Evolutionary conservation across 441 rosid species (phyloP).

Genomic region (Populus hybrid): DNA sequence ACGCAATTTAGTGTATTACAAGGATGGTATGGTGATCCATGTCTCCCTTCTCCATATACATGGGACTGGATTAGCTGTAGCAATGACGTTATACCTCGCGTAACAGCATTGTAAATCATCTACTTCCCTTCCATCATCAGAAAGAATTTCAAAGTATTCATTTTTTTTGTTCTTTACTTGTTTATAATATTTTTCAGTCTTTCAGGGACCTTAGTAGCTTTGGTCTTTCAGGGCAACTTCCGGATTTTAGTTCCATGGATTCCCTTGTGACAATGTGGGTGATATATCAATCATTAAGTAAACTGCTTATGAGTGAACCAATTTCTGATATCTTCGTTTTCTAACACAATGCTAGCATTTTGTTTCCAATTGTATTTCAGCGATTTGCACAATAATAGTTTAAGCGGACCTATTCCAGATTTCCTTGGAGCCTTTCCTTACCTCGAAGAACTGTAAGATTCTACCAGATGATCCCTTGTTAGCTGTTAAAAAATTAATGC

Average conservation of each 20-base stretch:
- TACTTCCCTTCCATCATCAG: background rate
- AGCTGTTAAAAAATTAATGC: background rate
- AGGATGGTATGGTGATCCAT: slow-evolving; percentile 42
- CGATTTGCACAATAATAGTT: slow-evolving; percentile 37
- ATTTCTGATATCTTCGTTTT: background rate
- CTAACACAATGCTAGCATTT: background rate
- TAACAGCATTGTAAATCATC: slow-evolving; percentile 36
- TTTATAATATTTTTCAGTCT: background rate
- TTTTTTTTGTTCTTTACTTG: background rate
- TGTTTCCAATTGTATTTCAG: slow-evolving; percentile 4
- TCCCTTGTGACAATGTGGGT: slow-evolving; percentile 29
- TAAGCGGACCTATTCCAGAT: slow-evolving; percentile 30
- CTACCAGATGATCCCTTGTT: background rate
- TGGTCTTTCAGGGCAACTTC: slow-evolving; percentile 32
- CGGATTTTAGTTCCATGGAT: slow-evolving; percentile 43
- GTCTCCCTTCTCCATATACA: slow-evolving; percentile 37
- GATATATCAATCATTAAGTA: slow-evolving; percentile 10
- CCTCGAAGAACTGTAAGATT: slow-evolving; percentile 32
- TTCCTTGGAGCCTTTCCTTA: slow-evolving; percentile 31
- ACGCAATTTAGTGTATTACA: slow-evolving; percentile 1
- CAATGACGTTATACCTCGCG: slow-evolving; percentile 26
- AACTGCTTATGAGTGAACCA: slow-evolving; percentile 12
- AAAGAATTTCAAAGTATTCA: background rate
- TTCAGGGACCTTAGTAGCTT: slow-evolving; percentile 36
- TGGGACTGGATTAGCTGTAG: slow-evolving; percentile 49